A percentile compares a stretch with the other conserved stretches of the same genome.
Conservation (phyloP, 345 rosid species). For the Erodium maritimum region DNA sequence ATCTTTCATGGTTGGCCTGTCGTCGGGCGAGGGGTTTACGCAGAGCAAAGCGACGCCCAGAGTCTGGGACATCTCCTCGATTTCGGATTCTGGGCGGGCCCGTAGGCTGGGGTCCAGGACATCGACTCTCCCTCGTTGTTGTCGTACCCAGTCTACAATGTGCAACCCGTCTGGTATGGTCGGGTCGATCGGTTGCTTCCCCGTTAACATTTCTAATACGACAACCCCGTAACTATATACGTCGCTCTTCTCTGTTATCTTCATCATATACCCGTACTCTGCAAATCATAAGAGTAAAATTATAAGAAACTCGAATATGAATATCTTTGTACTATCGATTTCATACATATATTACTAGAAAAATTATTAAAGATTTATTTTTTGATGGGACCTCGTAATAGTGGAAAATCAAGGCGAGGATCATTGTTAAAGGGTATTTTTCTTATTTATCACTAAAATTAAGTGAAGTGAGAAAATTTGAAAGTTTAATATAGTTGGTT, state of each 20-base stretch:
- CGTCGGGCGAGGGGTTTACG: slow-evolving; percentile 41
- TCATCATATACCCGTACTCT: slow-evolving; percentile 85
- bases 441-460: too few relatives aligned
- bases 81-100: slow-evolving; percentile 39
- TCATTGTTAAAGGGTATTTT: too few relatives aligned
- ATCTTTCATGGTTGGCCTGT: slow-evolving; percentile 67
- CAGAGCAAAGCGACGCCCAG: slow-evolving; percentile 64
- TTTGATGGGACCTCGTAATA: too few relatives aligned
- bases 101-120: slow-evolving; percentile 33
- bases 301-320: not conserved
- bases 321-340: too few relatives aligned
- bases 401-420: too few relatives aligned
- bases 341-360: too few relatives aligned
- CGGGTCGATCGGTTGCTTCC: slow-evolving; percentile 86
- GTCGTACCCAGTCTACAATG: slow-evolving; percentile 68
- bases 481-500: too few relatives aligned
- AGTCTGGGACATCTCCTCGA: slow-evolving; percentile 54
- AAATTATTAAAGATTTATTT: too few relatives aligned
- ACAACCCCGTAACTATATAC: slow-evolving; percentile 91
- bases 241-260: slow-evolving; percentile 83
- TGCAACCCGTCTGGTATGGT: slow-evolving; percentile 65
- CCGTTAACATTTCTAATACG: slow-evolving; percentile 63
- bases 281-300: slow-evolving; percentile 7
- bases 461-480: too few relatives aligned
- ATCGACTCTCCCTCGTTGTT: slow-evolving; percentile 27